Evolutionary conservation across 805 yeast genomes (phyloP).

Genomic region (Yamadazyma olivae): DNA sequence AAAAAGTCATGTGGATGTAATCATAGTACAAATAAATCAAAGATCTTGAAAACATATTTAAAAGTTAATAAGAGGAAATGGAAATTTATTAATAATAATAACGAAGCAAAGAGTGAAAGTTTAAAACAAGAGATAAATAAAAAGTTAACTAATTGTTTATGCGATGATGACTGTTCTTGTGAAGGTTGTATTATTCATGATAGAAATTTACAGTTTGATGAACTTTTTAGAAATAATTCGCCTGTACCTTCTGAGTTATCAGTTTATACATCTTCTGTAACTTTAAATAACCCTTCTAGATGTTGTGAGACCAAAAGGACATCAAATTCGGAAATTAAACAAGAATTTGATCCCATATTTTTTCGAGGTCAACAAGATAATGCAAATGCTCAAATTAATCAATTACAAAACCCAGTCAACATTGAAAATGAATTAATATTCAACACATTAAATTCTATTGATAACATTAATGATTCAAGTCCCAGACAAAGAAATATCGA

Average conservation of each 20-base stretch:
- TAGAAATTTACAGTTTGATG: constrained; percentile 15
- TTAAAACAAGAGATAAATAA: constrained; percentile 9
- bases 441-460: too few relatives aligned
- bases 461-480: neutral
- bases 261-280: neutral
- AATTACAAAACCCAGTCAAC: neutral
- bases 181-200: constrained; percentile 33
- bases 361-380: neutral
- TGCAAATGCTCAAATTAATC: neutral
- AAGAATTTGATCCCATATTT: neutral
- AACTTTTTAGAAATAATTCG: neutral
- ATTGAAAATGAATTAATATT: neutral
- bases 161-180: constrained; percentile 36
- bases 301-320: too few relatives aligned
- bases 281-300: neutral
- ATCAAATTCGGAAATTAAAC: neutral
- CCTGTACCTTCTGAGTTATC: neutral
- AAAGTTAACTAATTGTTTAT: constrained; percentile 22
- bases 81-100: constrained; percentile 12
- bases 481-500: neutral
- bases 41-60: constrained; percentile 31
- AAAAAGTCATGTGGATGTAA: constrained; percentile 30
- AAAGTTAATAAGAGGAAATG: constrained; percentile 18
- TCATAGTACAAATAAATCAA: constrained; percentile 30
- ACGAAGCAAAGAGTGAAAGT: constrained; percentile 12